Conservation (phyloP, 306 rosid species). For the Quercus mongolica region DNA sequence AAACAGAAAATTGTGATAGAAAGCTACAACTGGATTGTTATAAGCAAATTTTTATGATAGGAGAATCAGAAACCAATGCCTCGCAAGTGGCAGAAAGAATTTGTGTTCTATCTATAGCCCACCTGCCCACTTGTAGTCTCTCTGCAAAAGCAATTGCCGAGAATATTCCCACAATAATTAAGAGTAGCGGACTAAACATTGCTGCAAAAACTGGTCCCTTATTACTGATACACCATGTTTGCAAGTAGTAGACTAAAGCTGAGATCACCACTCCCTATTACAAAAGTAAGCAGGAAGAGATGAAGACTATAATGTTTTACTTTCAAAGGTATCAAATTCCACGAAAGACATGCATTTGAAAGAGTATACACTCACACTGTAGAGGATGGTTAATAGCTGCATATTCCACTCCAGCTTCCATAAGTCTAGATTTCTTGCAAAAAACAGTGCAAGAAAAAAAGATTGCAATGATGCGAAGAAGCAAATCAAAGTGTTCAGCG, state of each 20-base stretch:
- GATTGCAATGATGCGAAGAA: constrained; percentile 36
- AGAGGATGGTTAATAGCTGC: constrained; percentile 33
- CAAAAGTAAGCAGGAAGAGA: background rate
- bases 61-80: background rate
- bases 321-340: background rate
- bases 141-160: constrained; percentile 33
- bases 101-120: background rate
- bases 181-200: constrained; percentile 35
- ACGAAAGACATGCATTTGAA: background rate
- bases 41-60: background rate
- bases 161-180: constrained; percentile 21
- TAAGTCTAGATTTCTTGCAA: constrained; percentile 17
- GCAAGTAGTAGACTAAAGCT: constrained; percentile 22
- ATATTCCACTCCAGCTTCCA: constrained; percentile 37
- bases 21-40: background rate
- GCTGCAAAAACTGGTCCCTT: constrained; percentile 41
- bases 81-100: background rate
- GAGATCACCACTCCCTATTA: constrained; percentile 31
- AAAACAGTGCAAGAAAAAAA: constrained; percentile 24
- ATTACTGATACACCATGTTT: constrained; percentile 34
- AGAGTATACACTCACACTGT: constrained; percentile 21
- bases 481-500: constrained; percentile 26
- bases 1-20: background rate
- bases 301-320: background rate
- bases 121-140: constrained; percentile 34